These are phyloP conservation scores for Symbiodinium pilosum DNA, from an alignment of 73 alveolate species.

Conservation along the genomic window DNA sequence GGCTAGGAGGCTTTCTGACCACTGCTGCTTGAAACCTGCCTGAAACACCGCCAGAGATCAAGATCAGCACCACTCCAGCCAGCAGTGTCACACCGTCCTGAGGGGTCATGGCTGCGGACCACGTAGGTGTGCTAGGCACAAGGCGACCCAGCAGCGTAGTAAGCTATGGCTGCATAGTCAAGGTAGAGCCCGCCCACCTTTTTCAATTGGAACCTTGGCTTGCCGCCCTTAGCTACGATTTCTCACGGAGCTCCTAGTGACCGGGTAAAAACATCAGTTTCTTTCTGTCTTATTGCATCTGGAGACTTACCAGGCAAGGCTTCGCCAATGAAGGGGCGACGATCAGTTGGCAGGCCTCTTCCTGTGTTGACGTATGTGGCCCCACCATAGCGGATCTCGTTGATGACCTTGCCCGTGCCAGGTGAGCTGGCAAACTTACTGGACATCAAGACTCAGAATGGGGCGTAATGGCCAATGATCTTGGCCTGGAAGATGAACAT, in stretches of 20 bases:
- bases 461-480: slow-evolving; percentile 87
- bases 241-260: neutral
- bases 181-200: slow-evolving; percentile 63
- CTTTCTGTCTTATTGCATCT: neutral
- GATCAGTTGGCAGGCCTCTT: slow-evolving; percentile 79
- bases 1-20: too few relatives aligned
- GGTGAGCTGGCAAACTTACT: too few relatives aligned
- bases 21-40: too few relatives aligned
- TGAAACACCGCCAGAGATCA: slow-evolving; percentile 78
- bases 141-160: slow-evolving; percentile 21
- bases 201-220: slow-evolving; percentile 67
- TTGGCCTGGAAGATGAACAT: slow-evolving; percentile 91
- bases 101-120: neutral
- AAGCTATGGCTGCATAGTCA: slow-evolving; percentile 81
- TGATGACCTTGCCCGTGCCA: slow-evolving; percentile 94
- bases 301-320: slow-evolving; percentile 60
- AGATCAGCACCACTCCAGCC: slow-evolving; percentile 65
- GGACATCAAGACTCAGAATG: neutral
- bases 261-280: neutral
- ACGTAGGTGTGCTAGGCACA: neutral
- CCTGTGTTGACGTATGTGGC: slow-evolving; percentile 87
- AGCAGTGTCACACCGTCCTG: slow-evolving; percentile 85
- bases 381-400: slow-evolving; percentile 89
- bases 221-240: too few relatives aligned
- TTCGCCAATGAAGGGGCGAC: slow-evolving; percentile 84